Percentiles rank a stretch among this genome's conserved stretches.
These are phyloP conservation scores for Cyberlindnera mississippiensis DNA, from an alignment of 805 yeast genomes.

Conservation along the genomic window DNA sequence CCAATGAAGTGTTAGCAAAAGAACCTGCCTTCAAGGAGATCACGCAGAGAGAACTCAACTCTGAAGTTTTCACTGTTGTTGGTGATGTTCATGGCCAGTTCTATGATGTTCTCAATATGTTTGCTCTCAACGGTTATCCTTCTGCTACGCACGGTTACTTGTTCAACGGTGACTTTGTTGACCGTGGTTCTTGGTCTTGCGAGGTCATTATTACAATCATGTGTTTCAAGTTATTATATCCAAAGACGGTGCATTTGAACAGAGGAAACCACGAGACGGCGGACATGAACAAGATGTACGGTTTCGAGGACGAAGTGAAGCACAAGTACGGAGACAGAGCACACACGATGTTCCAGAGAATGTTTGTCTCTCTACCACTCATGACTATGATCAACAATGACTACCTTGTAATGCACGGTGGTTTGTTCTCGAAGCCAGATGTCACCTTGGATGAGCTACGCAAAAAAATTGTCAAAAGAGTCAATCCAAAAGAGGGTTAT, in stretches of 20 bases:
- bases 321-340: slow-evolving; percentile 78
- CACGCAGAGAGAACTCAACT: slow-evolving; percentile 25
- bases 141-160: slow-evolving; percentile 62
- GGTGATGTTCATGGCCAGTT: slow-evolving; percentile 99
- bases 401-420: slow-evolving; percentile 93
- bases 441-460: slow-evolving; percentile 73
- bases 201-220: slow-evolving; percentile 86
- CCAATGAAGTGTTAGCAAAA: slow-evolving; percentile 52
- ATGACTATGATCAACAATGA: slow-evolving; percentile 76
- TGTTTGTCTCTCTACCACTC: slow-evolving; percentile 82
- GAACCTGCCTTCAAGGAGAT: slow-evolving; percentile 81
- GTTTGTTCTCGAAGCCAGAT: slow-evolving; percentile 75
- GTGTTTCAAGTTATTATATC: slow-evolving; percentile 71
- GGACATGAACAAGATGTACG: slow-evolving; percentile 95
- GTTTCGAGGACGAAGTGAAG: slow-evolving; percentile 94
- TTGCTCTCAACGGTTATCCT: slow-evolving; percentile 70
- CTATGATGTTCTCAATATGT: slow-evolving; percentile 81
- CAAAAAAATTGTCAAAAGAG: slow-evolving; percentile 66
- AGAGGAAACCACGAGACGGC: slow-evolving; percentile 97
- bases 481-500: slow-evolving; percentile 87
- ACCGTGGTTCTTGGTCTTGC: slow-evolving; percentile 97
- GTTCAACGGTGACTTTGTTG: slow-evolving; percentile 97
- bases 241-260: slow-evolving; percentile 67
- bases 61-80: slow-evolving; percentile 63
- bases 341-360: slow-evolving; percentile 78